Evolutionary conservation across 768 basidiomycete species (phyloP).

Genomic region (Pleurotus giganteus): DNA sequence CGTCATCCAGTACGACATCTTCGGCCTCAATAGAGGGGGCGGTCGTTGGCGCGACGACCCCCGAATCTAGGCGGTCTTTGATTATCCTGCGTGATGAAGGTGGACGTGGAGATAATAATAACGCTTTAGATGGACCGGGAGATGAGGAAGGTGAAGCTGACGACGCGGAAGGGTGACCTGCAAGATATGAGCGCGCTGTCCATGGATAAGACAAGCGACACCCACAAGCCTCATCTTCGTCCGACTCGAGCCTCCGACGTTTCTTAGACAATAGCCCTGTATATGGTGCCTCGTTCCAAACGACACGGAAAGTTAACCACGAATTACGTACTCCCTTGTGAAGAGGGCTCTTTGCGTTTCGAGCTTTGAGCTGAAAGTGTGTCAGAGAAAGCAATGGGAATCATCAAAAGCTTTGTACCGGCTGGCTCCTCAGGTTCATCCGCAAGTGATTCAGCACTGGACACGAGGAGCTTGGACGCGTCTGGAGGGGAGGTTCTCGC

Average conservation of each 20-base stretch:
- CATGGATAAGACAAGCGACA: too few relatives aligned
- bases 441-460: conserved; percentile 19
- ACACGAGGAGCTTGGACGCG: conserved; percentile 18
- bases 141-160: background rate
- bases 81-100: conserved; percentile 19
- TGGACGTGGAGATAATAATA: conserved; percentile 15
- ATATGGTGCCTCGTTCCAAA: conserved; percentile 12
- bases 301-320: conserved; percentile 3
- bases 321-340: conserved; percentile 13
- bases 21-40: conserved; percentile 17
- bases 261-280: conserved; percentile 36
- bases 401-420: conserved; percentile 16
- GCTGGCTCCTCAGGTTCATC: conserved; percentile 22
- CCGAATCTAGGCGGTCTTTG: conserved; percentile 20
- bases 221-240: conserved; percentile 35
- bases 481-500: conserved; percentile 14
- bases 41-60: conserved; percentile 25
- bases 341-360: conserved; percentile 34
- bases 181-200: background rate
- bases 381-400: background rate
- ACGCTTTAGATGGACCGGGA: conserved; percentile 4
- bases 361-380: conserved; percentile 32
- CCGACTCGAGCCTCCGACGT: conserved; percentile 52
- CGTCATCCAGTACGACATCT: conserved; percentile 42
- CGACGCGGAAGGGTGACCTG: background rate